A percentile compares a stretch with the other conserved stretches of the same genome.
These are phyloP conservation scores for Rhizopogon vinicolor DNA, from an alignment of 768 basidiomycete species.

Conservation along the genomic window DNA sequence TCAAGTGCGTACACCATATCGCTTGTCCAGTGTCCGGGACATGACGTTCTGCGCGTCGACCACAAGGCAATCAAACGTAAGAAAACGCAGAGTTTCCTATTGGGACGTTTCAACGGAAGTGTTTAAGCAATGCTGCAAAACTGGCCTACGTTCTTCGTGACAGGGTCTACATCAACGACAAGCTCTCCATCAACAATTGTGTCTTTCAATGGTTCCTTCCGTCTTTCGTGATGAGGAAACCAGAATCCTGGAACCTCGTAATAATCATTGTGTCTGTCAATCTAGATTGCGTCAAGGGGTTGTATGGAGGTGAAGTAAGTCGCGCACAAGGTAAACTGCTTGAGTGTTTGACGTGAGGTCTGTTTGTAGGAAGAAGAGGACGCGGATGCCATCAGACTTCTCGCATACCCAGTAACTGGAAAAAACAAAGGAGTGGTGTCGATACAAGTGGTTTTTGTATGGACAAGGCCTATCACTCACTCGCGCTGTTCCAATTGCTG, in stretches of 20 bases:
- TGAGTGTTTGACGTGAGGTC: conserved; percentile 49
- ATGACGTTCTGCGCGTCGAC: conserved; percentile 85
- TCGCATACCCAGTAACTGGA: conserved; percentile 98
- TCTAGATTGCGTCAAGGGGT: conserved; percentile 41
- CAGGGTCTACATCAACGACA: conserved; percentile 83
- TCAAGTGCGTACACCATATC: conserved; percentile 72
- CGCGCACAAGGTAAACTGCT: conserved; percentile 70
- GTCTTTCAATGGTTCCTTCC: conserved; percentile 60
- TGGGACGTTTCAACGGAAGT: conserved; percentile 1
- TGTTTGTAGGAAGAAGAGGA: conserved; percentile 76
- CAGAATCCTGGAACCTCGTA: conserved; percentile 69
- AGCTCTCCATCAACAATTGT: conserved; percentile 93
- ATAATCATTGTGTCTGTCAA: conserved; percentile 92
- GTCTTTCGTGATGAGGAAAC: conserved; percentile 87
- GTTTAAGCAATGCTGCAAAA: not conserved
- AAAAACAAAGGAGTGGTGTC: conserved; percentile 5
- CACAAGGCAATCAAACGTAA: conserved; percentile 93
- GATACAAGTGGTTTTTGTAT: conserved; percentile 3
- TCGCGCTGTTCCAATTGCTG: conserved; percentile 78
- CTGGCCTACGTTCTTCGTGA: conserved; percentile 57
- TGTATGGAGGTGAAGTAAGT: conserved; percentile 1
- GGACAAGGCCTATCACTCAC: conserved; percentile 33
- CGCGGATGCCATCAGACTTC: conserved; percentile 94
- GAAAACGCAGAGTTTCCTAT: conserved; percentile 76
- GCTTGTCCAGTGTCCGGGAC: conserved; percentile 73